phyloP scores from a whole-genome alignment of 768 basidiomycete genomes.

The Hygrocybe coccinea region DNA sequence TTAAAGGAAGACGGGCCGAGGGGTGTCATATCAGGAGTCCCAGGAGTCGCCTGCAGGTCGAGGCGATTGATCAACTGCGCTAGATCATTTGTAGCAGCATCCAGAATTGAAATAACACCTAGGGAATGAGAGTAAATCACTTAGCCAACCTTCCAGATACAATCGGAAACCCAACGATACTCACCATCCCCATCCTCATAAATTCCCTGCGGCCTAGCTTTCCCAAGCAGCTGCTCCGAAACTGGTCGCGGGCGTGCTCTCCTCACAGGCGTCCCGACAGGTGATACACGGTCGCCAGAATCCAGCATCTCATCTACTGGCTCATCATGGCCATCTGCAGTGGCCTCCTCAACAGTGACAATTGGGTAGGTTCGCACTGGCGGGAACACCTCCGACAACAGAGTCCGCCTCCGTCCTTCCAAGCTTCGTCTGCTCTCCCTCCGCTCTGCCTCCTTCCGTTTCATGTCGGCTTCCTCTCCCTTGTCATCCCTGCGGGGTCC shows the following conservation, averaged over 20 bases:
- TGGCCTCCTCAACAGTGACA: constrained; percentile 46
- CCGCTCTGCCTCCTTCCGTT: constrained; percentile 19
- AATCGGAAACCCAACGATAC: constrained; percentile 9
- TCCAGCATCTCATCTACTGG: constrained; percentile 21
- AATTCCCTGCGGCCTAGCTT: constrained; percentile 45
- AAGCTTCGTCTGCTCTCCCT: constrained; percentile 43
- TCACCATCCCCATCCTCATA: constrained; percentile 48
- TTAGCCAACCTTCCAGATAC: not conserved
- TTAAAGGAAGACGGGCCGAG: constrained; percentile 33
- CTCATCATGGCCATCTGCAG: constrained; percentile 44
- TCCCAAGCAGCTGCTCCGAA: constrained; percentile 58
- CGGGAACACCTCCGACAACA: constrained; percentile 59
- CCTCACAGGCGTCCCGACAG: constrained; percentile 42
- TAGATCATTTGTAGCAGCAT: constrained; percentile 75
- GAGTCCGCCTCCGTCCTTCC: constrained; percentile 51
- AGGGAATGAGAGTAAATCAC: constrained; percentile 4
- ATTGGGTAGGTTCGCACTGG: constrained; percentile 24
- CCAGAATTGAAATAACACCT: constrained; percentile 66
- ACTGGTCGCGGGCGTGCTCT: constrained; percentile 50
- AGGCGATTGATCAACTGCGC: constrained; percentile 74
- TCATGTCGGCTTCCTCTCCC: constrained; percentile 20
- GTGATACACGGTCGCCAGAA: constrained; percentile 32
- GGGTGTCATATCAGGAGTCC: constrained; percentile 46
- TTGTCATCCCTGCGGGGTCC: constrained; percentile 26
- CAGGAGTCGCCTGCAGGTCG: constrained; percentile 76